Conservation (phyloP, 306 rosid genomes). For the Abrus pulchellus region DNA sequence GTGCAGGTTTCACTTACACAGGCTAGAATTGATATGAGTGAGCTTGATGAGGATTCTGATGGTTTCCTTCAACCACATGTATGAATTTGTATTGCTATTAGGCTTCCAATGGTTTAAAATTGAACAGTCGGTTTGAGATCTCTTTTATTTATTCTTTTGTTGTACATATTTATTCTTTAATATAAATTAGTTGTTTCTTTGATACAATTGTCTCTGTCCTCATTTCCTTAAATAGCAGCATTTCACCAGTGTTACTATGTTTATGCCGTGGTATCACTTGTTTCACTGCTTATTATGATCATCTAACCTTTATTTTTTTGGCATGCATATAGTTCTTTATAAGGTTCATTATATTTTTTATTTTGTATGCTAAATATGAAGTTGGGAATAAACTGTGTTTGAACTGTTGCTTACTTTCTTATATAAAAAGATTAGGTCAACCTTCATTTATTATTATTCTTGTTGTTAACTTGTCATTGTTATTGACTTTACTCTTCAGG, state of each 20-base stretch:
- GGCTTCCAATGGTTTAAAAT: conserved; percentile 41
- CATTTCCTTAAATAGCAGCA: conserved; percentile 4
- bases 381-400: conserved; percentile 30
- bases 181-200: conserved; percentile 14
- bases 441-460: not conserved
- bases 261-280: conserved; percentile 7
- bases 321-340: conserved; percentile 11
- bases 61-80: conserved; percentile 95
- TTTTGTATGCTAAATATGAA: conserved; percentile 26
- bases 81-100: conserved; percentile 53
- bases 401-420: conserved; percentile 16
- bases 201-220: not conserved
- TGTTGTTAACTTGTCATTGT: not conserved
- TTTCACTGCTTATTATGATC: not conserved
- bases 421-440: conserved; percentile 22
- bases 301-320: conserved; percentile 5
- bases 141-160: not conserved
- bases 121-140: conserved; percentile 8
- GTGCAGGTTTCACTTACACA: conserved; percentile 97
- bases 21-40: conserved; percentile 99
- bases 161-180: not conserved
- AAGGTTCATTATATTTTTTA: not conserved
- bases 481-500: conserved; percentile 58
- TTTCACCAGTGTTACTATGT: conserved; percentile 18
- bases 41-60: conserved; percentile 98